phyloP scores from a whole-genome alignment of 352 stramenopile genomes.

The Pythium plurisporium region DNA sequence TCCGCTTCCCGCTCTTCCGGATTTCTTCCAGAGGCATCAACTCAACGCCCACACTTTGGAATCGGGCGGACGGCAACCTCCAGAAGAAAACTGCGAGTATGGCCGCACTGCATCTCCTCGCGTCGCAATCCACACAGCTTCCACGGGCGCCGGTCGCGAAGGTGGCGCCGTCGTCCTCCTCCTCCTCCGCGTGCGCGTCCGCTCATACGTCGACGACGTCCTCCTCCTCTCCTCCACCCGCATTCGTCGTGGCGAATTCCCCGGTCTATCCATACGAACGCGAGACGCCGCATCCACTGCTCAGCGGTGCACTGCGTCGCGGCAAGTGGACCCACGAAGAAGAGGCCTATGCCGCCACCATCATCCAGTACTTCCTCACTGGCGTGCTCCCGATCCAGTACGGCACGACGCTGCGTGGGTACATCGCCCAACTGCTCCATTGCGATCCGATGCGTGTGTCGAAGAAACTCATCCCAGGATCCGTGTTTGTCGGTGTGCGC shows the following conservation, averaged over 20 bases:
- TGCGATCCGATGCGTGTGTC: slow-evolving; percentile 78
- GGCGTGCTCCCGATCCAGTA: slow-evolving; percentile 65
- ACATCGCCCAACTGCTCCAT: slow-evolving; percentile 62
- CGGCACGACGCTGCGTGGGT: slow-evolving; percentile 67
- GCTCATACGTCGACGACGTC: no score
- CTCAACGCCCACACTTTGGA: slow-evolving; percentile 13
- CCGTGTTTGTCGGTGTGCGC: slow-evolving; percentile 56
- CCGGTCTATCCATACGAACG: not conserved
- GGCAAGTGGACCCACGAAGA: slow-evolving; percentile 72
- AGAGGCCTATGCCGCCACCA: slow-evolving; percentile 58
- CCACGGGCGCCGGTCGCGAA: not conserved
- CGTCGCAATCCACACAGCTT: slow-evolving; percentile 16
- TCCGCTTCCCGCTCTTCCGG: not conserved
- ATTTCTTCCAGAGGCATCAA: slow-evolving; percentile 6
- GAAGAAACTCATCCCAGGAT: slow-evolving; percentile 68
- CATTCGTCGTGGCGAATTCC: no score
- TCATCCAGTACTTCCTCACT: slow-evolving; percentile 66
- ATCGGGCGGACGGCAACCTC: not conserved
- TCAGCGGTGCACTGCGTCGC: slow-evolving; percentile 35
- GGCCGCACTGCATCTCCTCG: slow-evolving; percentile 18
- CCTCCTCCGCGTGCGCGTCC: slow-evolving; percentile 4
- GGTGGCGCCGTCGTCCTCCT: not conserved
- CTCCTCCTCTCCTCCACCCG: no score
- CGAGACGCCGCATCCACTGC: not conserved
- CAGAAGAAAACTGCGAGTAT: no score